phyloP scores from a whole-genome alignment of 2,329 filamentous ascomycete genomes.

The Xenoacremonium recifei region DNA sequence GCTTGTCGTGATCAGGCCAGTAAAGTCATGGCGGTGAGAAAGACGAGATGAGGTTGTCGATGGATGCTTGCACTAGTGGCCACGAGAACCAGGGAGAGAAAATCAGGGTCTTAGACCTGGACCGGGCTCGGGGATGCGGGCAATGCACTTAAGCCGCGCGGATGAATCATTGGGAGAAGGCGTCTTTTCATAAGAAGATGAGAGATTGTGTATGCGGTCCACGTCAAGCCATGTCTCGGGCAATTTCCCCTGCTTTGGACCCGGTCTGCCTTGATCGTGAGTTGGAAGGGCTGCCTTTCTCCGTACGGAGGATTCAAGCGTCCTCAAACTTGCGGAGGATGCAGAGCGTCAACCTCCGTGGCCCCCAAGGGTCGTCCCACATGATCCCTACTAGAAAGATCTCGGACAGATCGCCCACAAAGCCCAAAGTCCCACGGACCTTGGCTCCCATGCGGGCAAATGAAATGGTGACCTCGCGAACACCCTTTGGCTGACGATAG shows the following conservation, averaged over 20 bases:
- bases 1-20: too few species aligned
- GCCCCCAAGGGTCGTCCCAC: not conserved
- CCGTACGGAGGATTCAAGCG: not conserved
- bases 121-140: not conserved
- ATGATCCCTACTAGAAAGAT: constrained; percentile 7
- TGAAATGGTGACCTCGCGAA: constrained; percentile 2
- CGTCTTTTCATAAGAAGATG: constrained; percentile 5
- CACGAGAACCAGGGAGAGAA: not conserved
- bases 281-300: too few species aligned
- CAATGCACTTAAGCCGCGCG: not conserved
- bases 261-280: too few species aligned
- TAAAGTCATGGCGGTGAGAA: too few species aligned
- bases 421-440: too few species aligned
- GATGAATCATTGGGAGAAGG: not conserved
- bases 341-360: not conserved
- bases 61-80: not conserved
- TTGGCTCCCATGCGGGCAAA: constrained; percentile 13
- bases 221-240: not conserved
- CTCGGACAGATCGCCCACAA: constrained; percentile 18
- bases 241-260: not conserved
- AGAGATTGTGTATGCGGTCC: constrained; percentile 6
- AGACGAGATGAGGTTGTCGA: not conserved
- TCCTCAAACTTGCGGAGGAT: not conserved
- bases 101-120: not conserved
- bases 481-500: not conserved